These are phyloP conservation scores for Jatropha podagrica DNA, from an alignment of 441 rosid genomes.

Conservation along the genomic window DNA sequence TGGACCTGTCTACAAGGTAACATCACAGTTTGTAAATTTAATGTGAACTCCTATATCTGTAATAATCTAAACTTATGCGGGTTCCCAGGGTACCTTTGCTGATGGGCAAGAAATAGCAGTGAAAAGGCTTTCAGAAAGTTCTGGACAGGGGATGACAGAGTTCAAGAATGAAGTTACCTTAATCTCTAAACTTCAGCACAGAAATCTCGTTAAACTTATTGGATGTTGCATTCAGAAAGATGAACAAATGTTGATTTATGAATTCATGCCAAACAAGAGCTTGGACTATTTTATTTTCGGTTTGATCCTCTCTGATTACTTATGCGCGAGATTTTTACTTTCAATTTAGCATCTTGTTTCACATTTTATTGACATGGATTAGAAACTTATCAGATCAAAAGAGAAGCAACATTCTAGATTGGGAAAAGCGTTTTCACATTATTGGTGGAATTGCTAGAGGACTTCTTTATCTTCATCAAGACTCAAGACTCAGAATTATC, in stretches of 20 bases:
- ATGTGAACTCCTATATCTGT: not conserved
- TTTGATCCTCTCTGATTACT: not conserved
- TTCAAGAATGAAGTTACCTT: conserved; percentile 22
- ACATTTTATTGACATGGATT: not conserved
- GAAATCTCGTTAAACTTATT: conserved; percentile 23
- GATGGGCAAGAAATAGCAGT: conserved; percentile 23
- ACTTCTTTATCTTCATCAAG: conserved; percentile 28
- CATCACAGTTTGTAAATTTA: not conserved
- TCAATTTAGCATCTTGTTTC: not conserved
- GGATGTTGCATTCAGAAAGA: conserved; percentile 22
- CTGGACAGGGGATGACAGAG: conserved; percentile 22
- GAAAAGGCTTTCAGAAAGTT: conserved; percentile 21
- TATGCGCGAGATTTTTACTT: not conserved
- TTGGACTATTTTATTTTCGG: conserved; percentile 26
- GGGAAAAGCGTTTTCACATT: conserved; percentile 13
- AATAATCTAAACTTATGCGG: not conserved
- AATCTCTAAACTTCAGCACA: conserved; percentile 27
- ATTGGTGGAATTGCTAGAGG: conserved; percentile 23
- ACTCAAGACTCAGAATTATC: conserved; percentile 25
- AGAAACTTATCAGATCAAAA: conserved; percentile 15
- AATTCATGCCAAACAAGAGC: conserved; percentile 25
- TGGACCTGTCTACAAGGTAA: conserved; percentile 20
- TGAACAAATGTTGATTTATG: conserved; percentile 20
- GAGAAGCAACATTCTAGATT: conserved; percentile 17
- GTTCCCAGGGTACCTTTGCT: conserved; percentile 16